These are phyloP conservation scores for Citrus hindsii DNA, from an alignment of 345 rosid genomes.

Conservation along the genomic window DNA sequence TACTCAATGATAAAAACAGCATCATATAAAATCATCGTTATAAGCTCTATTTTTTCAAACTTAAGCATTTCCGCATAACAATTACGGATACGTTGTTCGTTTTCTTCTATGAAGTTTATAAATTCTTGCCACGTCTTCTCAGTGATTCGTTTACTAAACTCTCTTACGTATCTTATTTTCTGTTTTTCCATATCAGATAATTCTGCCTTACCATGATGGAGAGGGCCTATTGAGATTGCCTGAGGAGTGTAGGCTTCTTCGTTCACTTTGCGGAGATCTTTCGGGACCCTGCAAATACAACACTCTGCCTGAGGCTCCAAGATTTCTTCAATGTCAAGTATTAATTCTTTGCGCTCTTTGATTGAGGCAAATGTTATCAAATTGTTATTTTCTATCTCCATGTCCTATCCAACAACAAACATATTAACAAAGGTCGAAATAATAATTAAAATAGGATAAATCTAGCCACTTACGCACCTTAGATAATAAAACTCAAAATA, in stretches of 20 bases:
- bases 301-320: not conserved
- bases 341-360: not conserved
- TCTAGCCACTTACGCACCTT: too few species aligned
- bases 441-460: too few species aligned
- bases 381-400: not conserved
- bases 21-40: not conserved
- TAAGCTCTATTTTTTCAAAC: not conserved
- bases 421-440: too few species aligned
- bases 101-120: not conserved
- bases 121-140: not conserved
- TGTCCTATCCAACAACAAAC: too few species aligned
- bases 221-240: not conserved
- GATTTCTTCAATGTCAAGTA: not conserved
- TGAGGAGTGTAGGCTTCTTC: not conserved
- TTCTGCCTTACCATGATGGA: not conserved
- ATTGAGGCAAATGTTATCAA: not conserved
- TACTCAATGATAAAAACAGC: too few species aligned
- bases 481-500: too few species aligned
- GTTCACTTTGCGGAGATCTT: not conserved
- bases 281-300: not conserved
- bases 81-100: not conserved
- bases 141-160: not conserved
- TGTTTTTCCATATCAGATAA: not conserved
- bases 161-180: slow-evolving; percentile 2
- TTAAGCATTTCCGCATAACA: not conserved